Evolutionary conservation across 1,139 yeast genomes (phyloP).

Genomic region (Taphrina deformans): DNA sequence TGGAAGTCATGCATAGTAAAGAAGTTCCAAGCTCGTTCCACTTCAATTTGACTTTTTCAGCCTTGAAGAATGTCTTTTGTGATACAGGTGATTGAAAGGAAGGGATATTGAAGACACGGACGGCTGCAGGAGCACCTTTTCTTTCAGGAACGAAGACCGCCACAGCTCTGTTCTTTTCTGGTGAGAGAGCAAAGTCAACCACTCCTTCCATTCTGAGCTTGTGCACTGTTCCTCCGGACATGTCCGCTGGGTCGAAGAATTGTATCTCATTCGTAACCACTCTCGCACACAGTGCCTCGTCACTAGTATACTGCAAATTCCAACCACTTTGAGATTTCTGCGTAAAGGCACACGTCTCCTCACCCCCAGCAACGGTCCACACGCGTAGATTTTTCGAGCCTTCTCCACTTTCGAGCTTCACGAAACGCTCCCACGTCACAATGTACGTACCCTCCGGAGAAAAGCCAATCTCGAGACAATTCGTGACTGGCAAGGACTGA

Average conservation of each 20-base stretch:
- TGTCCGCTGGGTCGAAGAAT: slow-evolving; percentile 60
- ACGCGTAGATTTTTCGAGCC: slow-evolving; percentile 67
- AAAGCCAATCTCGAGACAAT: slow-evolving; percentile 77
- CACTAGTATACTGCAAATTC: slow-evolving; percentile 78
- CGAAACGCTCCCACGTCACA: slow-evolving; percentile 89
- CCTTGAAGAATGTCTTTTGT: slow-evolving; percentile 87
- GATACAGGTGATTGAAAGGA: slow-evolving; percentile 78
- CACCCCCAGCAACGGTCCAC: slow-evolving; percentile 56
- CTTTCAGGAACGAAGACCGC: slow-evolving; percentile 89
- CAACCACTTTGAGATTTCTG: slow-evolving; percentile 72
- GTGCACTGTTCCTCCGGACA: slow-evolving; percentile 55
- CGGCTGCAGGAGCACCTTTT: slow-evolving; percentile 81
- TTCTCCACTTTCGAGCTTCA: slow-evolving; percentile 49
- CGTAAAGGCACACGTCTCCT: slow-evolving; percentile 64
- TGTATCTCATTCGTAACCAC: slow-evolving; percentile 67
- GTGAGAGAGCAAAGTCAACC: slow-evolving; percentile 67
- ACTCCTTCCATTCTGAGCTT: slow-evolving; percentile 64
- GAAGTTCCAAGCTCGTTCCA: slow-evolving; percentile 98
- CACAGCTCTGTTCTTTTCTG: slow-evolving; percentile 88
- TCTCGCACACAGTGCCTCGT: slow-evolving; percentile 70
- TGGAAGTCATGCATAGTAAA: slow-evolving; percentile 84
- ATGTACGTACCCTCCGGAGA: slow-evolving; percentile 85
- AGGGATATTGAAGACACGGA: slow-evolving; percentile 73
- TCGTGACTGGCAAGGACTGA: slow-evolving; percentile 54
- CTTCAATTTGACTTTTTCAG: slow-evolving; percentile 84